These are phyloP conservation scores for Pyrrhoderma lamaoense DNA, from an alignment of 1,284 basidiomycete species.

Conservation along the genomic window DNA sequence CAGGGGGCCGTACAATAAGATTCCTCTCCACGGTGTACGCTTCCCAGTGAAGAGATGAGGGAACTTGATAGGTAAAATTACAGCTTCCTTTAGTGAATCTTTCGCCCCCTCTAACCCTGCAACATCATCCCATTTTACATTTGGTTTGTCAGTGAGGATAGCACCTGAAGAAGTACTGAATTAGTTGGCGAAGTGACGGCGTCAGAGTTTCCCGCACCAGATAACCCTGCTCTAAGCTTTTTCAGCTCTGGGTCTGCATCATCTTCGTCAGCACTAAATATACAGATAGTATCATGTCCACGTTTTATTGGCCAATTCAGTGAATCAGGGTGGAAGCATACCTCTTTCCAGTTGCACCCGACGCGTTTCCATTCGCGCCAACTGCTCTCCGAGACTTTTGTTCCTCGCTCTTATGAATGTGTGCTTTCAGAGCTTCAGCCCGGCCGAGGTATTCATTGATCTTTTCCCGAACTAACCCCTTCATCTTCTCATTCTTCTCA, in stretches of 20 bases:
- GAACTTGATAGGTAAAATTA: constrained; percentile 98
- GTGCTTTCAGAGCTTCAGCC: constrained; percentile 89
- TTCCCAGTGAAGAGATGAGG: constrained; percentile 98
- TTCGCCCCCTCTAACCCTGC: constrained; percentile 94
- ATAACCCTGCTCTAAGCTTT: constrained; percentile 86
- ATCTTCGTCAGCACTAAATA: constrained; percentile 62
- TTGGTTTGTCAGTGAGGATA: constrained; percentile 90
- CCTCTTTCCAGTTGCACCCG: constrained; percentile 61
- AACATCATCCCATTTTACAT: constrained; percentile 98
- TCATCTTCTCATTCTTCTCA: constrained; percentile 95
- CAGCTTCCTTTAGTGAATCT: constrained; percentile 94
- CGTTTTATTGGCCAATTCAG: background rate
- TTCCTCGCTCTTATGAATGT: constrained; percentile 59
- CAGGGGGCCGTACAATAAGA: constrained; percentile 92
- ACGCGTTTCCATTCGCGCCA: constrained; percentile 65
- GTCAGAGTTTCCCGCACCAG: constrained; percentile 37
- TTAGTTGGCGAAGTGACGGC: background rate
- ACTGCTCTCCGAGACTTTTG: constrained; percentile 73
- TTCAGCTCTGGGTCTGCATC: constrained; percentile 89
- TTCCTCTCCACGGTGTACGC: constrained; percentile 94
- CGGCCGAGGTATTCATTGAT: constrained; percentile 89
- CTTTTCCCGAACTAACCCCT: constrained; percentile 82
- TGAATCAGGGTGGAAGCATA: constrained; percentile 28
- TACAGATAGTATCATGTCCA: too few relatives aligned
- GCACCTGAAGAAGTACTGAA: constrained; percentile 39